A percentile compares a stretch with the other conserved stretches of the same genome.
phyloP scores from a whole-genome alignment of 345 rosid species.

The Pistacia vera region DNA sequence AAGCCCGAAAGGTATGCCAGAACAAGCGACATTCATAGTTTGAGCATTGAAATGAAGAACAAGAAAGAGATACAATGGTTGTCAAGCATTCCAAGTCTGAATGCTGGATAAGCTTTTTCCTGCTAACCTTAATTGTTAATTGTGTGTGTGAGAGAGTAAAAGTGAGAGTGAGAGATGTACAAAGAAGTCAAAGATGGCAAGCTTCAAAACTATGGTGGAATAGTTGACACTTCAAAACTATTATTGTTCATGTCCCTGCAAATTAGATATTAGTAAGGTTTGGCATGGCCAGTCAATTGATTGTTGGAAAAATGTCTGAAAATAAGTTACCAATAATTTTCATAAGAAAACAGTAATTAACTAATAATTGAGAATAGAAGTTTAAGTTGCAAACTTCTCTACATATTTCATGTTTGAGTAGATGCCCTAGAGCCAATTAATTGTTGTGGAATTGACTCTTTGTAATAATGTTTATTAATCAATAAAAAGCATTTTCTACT shows the following conservation, averaged over 20 bases:
- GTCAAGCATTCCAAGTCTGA: not conserved
- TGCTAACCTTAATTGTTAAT: too few species aligned
- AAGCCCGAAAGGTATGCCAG: not conserved
- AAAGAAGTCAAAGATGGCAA: slow-evolving; percentile 56
- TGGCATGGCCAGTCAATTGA: slow-evolving; percentile 56
- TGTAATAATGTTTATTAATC: too few species aligned
- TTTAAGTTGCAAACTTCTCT: not conserved
- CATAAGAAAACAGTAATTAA: not conserved
- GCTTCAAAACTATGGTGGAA: not conserved
- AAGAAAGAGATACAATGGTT: not conserved
- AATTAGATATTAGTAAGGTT: slow-evolving; percentile 31
- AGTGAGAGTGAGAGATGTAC: slow-evolving; percentile 44
- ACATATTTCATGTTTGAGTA: too few species aligned
- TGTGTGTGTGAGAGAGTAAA: not conserved
- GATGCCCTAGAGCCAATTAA: too few species aligned
- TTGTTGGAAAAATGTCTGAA: slow-evolving; percentile 75
- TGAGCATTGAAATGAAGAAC: not conserved
- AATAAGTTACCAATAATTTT: not conserved
- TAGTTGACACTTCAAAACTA: too few species aligned
- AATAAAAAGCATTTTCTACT: too few species aligned
- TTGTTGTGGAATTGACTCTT: too few species aligned
- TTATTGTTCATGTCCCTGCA: too few species aligned
- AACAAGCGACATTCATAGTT: not conserved
- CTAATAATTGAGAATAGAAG: not conserved
- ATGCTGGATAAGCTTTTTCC: not conserved